Evolutionary conservation across 257 asterid genomes (phyloP), one percentile per base, ranked within the genome.

Genomic region (Verbena officinalis): DNA sequence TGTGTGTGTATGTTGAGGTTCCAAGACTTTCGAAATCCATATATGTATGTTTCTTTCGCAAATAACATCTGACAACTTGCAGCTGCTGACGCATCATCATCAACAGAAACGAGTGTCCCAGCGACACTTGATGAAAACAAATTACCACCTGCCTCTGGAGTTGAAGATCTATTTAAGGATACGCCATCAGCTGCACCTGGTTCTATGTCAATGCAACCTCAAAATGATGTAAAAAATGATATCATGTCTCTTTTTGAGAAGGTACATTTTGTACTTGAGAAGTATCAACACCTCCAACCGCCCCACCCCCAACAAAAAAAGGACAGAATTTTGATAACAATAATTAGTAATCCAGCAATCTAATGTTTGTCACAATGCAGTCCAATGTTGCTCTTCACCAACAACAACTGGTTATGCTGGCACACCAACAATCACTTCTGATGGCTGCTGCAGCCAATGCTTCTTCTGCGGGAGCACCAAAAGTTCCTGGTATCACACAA

Each of bases 191-290:
- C 77, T 64, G 71, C 76, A 59, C 85, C 95, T 75, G 51, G 75
- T 75, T 45, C 76, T 44, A 39, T 50, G 21, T 45, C 82, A 30
- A 78, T 60, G 66, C 86, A 68, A 79, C 95, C 90, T 70, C 85
- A 78, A 66, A 93, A 83, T 64, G 95, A 87, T 81, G 85, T 76
- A 55, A 93, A 90, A 78, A 87, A 71, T 31, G 99, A 93, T 73
- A 93, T 93, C 53, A 84, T 93, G 99, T 87, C 96, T 77, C 97
- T 93, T 43, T 93, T 93, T 68, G 99, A 93, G 75, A 87, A 93
- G 99, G 99, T 93, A 80, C 39, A 75, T 39, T 51, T 48, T 59
- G 31, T 67, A 14, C 50, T 43, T 11, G 39, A 74, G 62, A 60
- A 57, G 43, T 39, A 24, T 4, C 2, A 5, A 2, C 49, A 13